A percentile compares a stretch with the other conserved stretches of the same genome.
Conservation (phyloP, 1,284 basidiomycete genomes). For the Trichosporon asahii region DNA sequence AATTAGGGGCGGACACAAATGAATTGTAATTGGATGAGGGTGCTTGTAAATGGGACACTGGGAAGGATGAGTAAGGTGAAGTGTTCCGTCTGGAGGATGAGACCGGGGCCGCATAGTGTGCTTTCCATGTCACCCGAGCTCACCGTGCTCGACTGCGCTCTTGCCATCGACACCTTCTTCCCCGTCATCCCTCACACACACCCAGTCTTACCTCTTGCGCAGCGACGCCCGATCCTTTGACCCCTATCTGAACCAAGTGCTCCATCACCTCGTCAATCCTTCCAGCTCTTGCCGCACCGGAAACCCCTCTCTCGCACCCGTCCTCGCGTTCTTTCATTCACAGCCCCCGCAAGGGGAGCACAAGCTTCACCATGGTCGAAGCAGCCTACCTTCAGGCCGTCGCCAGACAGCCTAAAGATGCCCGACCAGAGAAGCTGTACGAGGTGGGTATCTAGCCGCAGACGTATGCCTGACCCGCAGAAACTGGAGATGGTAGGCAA, state of each 20-base stretch:
- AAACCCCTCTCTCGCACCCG: not conserved
- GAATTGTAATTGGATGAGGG: not conserved
- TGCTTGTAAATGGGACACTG: not conserved
- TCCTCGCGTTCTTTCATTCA: not conserved
- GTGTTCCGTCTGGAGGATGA: not conserved
- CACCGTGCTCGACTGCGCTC: not conserved
- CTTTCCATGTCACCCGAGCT: conserved; percentile 2
- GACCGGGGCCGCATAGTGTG: not conserved
- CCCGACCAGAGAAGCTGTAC: conserved; percentile 41
- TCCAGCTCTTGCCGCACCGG: not conserved
- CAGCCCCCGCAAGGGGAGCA: conserved; percentile 20
- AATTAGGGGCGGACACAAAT: not conserved
- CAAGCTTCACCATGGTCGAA: conserved; percentile 24
- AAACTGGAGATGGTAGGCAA: conserved; percentile 81
- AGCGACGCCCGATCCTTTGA: not conserved
- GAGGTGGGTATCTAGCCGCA: conserved; percentile 30
- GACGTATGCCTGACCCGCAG: conserved; percentile 31
- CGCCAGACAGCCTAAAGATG: conserved; percentile 44
- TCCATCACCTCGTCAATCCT: not conserved
- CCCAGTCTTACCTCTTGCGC: not conserved
- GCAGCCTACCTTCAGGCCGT: conserved; percentile 42
- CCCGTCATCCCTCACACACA: not conserved
- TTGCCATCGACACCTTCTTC: not conserved
- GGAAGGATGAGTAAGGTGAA: too few species aligned
- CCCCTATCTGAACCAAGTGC: not conserved